Evolutionary conservation across 2,329 filamentous ascomycete species (phyloP).

Genomic region (Aspergillus fumigatus): DNA sequence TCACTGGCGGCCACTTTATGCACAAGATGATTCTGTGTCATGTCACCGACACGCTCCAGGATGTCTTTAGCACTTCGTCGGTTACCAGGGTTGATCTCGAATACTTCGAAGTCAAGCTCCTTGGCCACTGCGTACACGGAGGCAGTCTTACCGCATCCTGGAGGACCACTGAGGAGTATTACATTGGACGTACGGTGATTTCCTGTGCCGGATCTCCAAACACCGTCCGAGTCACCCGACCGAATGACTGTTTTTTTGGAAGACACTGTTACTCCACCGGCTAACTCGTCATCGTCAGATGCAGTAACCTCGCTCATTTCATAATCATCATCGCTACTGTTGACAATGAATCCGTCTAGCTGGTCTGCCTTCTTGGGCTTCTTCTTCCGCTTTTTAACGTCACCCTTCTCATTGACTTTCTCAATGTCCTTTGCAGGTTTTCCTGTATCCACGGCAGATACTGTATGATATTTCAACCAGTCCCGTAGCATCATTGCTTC

Average conservation of each 20-base stretch:
- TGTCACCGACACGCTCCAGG: constrained; percentile 87
- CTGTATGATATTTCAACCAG: constrained; percentile 73
- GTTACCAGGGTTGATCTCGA: constrained; percentile 84
- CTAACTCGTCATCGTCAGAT: constrained; percentile 47
- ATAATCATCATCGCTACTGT: constrained; percentile 68
- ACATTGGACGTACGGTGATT: constrained; percentile 62
- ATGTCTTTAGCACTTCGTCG: constrained; percentile 86
- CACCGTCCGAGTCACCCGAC: constrained; percentile 32
- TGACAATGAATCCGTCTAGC: constrained; percentile 74
- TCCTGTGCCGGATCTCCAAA: constrained; percentile 34
- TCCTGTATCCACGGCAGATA: constrained; percentile 70
- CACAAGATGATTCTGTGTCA: constrained; percentile 93
- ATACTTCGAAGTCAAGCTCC: constrained; percentile 88
- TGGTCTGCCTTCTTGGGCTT: constrained; percentile 66
- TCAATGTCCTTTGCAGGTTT: constrained; percentile 25
- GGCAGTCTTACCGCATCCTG: constrained; percentile 90
- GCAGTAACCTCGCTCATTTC: constrained; percentile 67
- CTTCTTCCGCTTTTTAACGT: constrained; percentile 44
- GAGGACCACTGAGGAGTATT: constrained; percentile 82
- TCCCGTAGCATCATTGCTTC: constrained; percentile 69
- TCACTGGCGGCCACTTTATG: constrained; percentile 43
- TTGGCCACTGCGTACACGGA: constrained; percentile 87
- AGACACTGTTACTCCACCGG: constrained; percentile 35
- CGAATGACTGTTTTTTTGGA: constrained; percentile 40
- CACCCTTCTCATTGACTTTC: constrained; percentile 19